phyloP scores from a whole-genome alignment of 2,329 filamentous ascomycete genomes.

The Eurotiales sp. region DNA sequence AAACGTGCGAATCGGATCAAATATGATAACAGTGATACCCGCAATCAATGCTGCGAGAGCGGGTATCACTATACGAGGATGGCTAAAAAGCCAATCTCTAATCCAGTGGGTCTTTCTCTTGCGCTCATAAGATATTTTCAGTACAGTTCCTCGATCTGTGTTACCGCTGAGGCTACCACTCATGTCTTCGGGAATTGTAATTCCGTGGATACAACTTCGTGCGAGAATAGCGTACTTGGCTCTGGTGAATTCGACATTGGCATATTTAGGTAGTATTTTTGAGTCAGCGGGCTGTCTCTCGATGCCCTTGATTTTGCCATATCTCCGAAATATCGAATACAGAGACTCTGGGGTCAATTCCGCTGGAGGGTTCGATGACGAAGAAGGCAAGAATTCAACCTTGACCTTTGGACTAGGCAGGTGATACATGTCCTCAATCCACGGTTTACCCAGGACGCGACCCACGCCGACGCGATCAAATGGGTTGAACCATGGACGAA shows the following conservation, averaged over 20 bases:
- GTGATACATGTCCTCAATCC: constrained; percentile 88
- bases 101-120: constrained; percentile 73
- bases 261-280: constrained; percentile 76
- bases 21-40: constrained; percentile 78
- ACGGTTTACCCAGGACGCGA: constrained; percentile 78
- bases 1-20: constrained; percentile 90
- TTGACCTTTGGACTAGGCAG: constrained; percentile 72
- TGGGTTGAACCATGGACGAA: constrained; percentile 88
- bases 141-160: constrained; percentile 68
- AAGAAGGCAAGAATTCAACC: constrained; percentile 77
- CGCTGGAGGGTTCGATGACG: constrained; percentile 53
- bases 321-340: constrained; percentile 81
- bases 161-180: constrained; percentile 55
- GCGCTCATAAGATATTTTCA: constrained; percentile 80
- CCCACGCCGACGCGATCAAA: constrained; percentile 67
- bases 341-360: constrained; percentile 83
- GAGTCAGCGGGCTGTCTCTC: constrained; percentile 77
- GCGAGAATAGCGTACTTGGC: constrained; percentile 79
- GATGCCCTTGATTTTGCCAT: constrained; percentile 88
- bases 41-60: constrained; percentile 75
- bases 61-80: constrained; percentile 85
- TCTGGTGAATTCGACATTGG: constrained; percentile 70
- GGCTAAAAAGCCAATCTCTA: constrained; percentile 80
- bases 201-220: constrained; percentile 87
- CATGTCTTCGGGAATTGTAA: constrained; percentile 62